These are phyloP conservation scores for Agaricus blazei DNA, from an alignment of 768 basidiomycete species.

Conservation along the genomic window DNA sequence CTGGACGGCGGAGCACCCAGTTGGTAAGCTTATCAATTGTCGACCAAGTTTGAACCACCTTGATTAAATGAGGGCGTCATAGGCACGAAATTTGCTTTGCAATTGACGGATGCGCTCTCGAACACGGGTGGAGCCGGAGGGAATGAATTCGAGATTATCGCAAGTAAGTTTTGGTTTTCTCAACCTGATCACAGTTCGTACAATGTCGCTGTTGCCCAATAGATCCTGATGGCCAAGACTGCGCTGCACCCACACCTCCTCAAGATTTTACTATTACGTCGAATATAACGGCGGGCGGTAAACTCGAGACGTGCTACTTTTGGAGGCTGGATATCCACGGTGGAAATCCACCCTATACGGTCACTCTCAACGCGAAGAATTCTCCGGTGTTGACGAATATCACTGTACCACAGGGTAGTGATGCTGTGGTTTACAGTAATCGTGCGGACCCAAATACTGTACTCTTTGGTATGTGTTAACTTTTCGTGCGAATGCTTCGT, in stretches of 20 bases:
- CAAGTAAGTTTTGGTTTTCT: constrained; percentile 20
- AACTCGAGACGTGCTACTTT: too few species aligned
- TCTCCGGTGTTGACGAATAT: constrained; percentile 34
- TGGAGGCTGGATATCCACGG: too few species aligned
- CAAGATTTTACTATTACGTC: too few species aligned
- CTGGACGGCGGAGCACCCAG: constrained; percentile 34
- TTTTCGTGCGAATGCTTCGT: not conserved
- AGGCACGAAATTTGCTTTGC: constrained; percentile 41
- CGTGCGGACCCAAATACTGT: constrained; percentile 29
- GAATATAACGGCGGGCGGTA: too few species aligned
- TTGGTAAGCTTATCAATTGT: constrained; percentile 25
- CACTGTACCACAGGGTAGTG: constrained; percentile 29
- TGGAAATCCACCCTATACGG: too few species aligned
- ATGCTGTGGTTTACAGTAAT: constrained; percentile 38
- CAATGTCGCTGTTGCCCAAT: too few species aligned
- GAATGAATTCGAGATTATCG: constrained; percentile 26
- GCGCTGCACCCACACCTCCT: too few species aligned
- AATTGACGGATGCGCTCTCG: constrained; percentile 38
- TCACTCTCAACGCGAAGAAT: too few species aligned
- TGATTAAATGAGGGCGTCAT: not conserved
- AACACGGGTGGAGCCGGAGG: constrained; percentile 36
- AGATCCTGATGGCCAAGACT: too few species aligned
- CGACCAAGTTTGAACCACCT: not conserved
- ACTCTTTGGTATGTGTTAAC: constrained; percentile 32
- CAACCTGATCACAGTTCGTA: too few species aligned